phyloP scores from a whole-genome alignment of 108 stramenopile genomes.

The Nitzschia palea region DNA sequence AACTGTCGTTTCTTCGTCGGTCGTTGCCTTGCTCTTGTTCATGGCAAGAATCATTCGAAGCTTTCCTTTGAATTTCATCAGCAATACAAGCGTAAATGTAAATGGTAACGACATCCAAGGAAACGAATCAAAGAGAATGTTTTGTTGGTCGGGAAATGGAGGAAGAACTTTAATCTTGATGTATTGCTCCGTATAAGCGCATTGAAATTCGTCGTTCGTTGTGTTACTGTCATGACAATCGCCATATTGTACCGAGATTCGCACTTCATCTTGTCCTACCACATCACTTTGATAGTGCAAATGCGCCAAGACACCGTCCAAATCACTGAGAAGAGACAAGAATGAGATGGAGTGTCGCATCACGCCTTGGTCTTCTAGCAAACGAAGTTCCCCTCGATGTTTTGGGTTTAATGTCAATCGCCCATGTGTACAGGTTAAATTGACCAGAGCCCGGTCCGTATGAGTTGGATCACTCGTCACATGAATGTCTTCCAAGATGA shows the following conservation, averaged over 20 bases:
- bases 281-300: conserved; percentile 32
- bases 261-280: conserved; percentile 13
- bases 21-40: not conserved
- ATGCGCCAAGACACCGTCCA: conserved; percentile 8
- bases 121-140: conserved; percentile 14
- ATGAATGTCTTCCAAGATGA: conserved; percentile 2
- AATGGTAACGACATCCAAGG: conserved; percentile 30
- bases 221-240: conserved; percentile 12
- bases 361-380: conserved; percentile 11
- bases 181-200: not conserved
- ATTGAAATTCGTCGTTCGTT: conserved; percentile 5
- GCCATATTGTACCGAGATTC: conserved; percentile 13
- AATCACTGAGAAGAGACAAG: conserved; percentile 2
- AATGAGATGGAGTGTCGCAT: conserved; percentile 28
- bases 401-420: conserved; percentile 19
- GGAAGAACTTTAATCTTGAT: conserved; percentile 18
- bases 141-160: not conserved
- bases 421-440: conserved; percentile 4
- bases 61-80: conserved; percentile 26
- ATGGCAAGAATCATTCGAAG: not conserved
- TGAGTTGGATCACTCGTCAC: conserved; percentile 10
- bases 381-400: not conserved
- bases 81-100: conserved; percentile 14
- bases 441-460: conserved; percentile 4
- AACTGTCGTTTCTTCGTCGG: not conserved